phyloP scores from a whole-genome alignment of 176 grass and related monocot species.

The Tillandsia leiboldiana region DNA sequence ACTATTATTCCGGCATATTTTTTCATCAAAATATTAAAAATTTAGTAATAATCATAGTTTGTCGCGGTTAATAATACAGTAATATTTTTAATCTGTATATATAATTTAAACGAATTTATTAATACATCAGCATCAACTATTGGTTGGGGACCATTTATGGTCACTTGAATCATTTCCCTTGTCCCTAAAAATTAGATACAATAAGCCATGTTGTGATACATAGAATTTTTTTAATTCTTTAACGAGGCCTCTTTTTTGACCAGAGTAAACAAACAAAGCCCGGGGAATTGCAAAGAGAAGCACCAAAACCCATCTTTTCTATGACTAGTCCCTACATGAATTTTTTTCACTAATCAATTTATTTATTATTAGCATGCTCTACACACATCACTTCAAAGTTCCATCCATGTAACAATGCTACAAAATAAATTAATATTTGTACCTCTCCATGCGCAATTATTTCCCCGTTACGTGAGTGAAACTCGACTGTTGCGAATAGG shows the following conservation, averaged over 20 bases:
- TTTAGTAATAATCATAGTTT: no score
- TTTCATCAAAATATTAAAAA: no score
- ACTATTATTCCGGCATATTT: no score
- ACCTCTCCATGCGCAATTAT: constrained; percentile 15
- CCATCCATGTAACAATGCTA: neutral
- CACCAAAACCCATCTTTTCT: constrained; percentile 1
- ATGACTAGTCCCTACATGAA: neutral
- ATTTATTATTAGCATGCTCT: neutral
- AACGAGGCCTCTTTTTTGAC: neutral
- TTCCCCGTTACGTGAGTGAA: constrained; percentile 18
- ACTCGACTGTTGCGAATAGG: constrained; percentile 14
- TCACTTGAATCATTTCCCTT: no score
- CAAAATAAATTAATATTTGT: constrained; percentile 12
- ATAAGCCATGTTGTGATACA: no score
- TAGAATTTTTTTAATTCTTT: neutral
- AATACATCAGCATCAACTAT: no score
- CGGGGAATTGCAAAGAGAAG: neutral
- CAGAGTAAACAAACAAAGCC: neutral
- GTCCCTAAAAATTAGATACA: no score
- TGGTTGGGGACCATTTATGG: no score
- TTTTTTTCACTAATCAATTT: neutral
- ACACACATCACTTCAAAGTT: neutral
- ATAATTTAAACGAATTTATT: no score
- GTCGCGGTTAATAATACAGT: no score
- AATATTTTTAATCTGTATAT: no score